These are phyloP conservation scores for Sungouiella blattae DNA, from an alignment of 805 yeast genomes.

Conservation along the genomic window DNA sequence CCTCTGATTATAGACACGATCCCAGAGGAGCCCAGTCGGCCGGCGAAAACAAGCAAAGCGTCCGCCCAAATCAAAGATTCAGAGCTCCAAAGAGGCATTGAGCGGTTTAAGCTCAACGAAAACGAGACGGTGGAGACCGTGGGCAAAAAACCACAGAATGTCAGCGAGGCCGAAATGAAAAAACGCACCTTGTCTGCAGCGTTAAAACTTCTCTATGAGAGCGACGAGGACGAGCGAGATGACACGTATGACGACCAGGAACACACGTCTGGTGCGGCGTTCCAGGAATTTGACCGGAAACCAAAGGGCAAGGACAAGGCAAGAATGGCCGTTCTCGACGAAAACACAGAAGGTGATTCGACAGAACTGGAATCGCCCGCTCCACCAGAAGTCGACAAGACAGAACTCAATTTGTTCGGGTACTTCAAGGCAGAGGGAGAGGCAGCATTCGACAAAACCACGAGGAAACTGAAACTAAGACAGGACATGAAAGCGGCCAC, in stretches of 20 bases:
- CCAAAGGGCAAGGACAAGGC: constrained; percentile 10
- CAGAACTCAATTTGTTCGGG: constrained; percentile 57
- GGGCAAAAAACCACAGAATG: constrained; percentile 7
- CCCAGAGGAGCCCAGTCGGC: constrained; percentile 6
- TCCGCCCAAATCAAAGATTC: neutral
- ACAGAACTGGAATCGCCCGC: constrained; percentile 13
- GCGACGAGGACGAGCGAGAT: constrained; percentile 84
- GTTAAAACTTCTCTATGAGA: constrained; percentile 58
- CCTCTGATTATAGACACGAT: constrained; percentile 43
- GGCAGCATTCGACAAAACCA: constrained; percentile 34
- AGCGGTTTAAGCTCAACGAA: constrained; percentile 19
- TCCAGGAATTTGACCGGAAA: constrained; percentile 6
- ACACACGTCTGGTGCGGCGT: constrained; percentile 27
- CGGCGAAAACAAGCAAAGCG: neutral
- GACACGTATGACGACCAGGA: constrained; percentile 66
- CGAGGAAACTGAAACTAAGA: constrained; percentile 52
- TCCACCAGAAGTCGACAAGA: constrained; percentile 28
- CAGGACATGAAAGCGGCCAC: constrained; percentile 48
- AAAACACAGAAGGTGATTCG: constrained; percentile 10
- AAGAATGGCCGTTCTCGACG: constrained; percentile 30
- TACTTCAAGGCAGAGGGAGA: constrained; percentile 48
- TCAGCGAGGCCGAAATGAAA: constrained; percentile 40
- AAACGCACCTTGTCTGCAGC: constrained; percentile 60
- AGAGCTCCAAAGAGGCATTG: constrained; percentile 12
- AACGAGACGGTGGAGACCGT: constrained; percentile 18